These are phyloP conservation scores for Verruconis gallopava DNA, from an alignment of 2,329 filamentous ascomycete species.

Conservation along the genomic window DNA sequence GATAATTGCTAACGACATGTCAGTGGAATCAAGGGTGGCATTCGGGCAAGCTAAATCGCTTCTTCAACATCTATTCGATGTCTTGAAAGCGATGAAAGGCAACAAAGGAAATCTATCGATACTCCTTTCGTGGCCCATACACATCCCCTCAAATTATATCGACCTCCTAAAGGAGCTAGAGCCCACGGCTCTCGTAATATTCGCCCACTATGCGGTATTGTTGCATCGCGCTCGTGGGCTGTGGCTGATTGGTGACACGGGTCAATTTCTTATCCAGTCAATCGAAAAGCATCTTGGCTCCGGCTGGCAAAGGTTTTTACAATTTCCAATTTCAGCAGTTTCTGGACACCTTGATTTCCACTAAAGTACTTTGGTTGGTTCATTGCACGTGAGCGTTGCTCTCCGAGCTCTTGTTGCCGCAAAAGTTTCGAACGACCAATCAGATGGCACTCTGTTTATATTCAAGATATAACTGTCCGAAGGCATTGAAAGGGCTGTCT, in stretches of 20 bases:
- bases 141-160: neutral
- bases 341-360: no score
- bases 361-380: no score
- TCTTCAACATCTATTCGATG: neutral
- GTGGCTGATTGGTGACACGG: neutral
- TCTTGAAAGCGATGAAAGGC: neutral
- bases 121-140: neutral
- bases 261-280: neutral
- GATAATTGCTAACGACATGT: neutral
- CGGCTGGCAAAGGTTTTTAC: neutral
- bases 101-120: neutral
- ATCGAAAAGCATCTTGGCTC: neutral
- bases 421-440: no score
- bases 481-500: no score
- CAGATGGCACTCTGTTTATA: no score
- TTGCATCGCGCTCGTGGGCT: neutral
- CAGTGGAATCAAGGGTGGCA: neutral
- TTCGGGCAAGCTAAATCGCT: neutral
- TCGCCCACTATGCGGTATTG: neutral
- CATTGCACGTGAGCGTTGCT: no score
- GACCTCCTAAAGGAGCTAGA: neutral
- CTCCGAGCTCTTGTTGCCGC: no score
- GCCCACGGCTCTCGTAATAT: neutral
- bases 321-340: neutral
- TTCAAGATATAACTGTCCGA: no score